These are phyloP conservation scores for Peribolospora baueri DNA, from an alignment of 768 basidiomycete genomes.

Conservation along the genomic window DNA sequence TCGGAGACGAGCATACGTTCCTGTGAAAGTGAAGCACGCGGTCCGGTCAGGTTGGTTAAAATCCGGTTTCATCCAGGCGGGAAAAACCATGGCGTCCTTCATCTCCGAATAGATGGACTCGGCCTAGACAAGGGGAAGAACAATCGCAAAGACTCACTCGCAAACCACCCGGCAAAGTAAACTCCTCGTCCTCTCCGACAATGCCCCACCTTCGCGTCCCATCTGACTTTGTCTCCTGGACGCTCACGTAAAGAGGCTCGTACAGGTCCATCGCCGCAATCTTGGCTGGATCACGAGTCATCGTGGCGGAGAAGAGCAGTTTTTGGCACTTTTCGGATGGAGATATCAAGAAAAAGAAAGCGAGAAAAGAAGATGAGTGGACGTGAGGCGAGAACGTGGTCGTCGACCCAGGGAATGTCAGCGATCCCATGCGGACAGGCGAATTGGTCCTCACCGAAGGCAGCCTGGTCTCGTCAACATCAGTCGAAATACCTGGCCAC, in stretches of 20 bases:
- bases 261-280: slow-evolving; percentile 55
- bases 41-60: neutral
- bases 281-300: slow-evolving; percentile 82
- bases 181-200: slow-evolving; percentile 44
- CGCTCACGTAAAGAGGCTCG: slow-evolving; percentile 67
- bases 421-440: neutral
- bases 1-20: slow-evolving; percentile 71
- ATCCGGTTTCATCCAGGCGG: neutral
- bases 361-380: neutral
- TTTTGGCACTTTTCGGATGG: slow-evolving; percentile 46
- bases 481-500: slow-evolving; percentile 28
- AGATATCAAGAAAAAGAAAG: neutral
- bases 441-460: slow-evolving; percentile 1
- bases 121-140: too few relatives aligned
- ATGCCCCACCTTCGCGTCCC: slow-evolving; percentile 19
- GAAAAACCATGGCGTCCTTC: neutral
- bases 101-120: too few relatives aligned
- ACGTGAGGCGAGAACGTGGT: neutral
- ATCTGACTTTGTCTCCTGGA: slow-evolving; percentile 30
- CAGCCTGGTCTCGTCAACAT: slow-evolving; percentile 26
- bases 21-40: slow-evolving; percentile 20
- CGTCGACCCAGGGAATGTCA: neutral
- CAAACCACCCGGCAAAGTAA: slow-evolving; percentile 17
- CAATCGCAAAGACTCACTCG: too few relatives aligned
- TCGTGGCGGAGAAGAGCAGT: slow-evolving; percentile 81